Evolutionary conservation across 345 rosid genomes (phyloP).

Genomic region (Anastatica hierochuntica): DNA sequence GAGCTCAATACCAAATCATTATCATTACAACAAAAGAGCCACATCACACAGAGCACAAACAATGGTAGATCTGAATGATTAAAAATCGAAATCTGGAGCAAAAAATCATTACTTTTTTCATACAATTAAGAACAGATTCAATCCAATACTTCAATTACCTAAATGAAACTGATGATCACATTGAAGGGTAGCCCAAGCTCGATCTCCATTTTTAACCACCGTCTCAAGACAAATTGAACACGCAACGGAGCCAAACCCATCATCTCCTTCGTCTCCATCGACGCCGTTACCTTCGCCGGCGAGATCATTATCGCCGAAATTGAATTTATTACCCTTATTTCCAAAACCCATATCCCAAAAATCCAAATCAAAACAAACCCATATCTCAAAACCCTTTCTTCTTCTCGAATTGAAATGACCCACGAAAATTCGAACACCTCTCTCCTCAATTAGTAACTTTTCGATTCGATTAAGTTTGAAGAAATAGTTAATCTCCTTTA

Average conservation of each 20-base stretch:
- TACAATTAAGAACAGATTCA: neutral
- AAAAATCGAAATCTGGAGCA: too few species aligned
- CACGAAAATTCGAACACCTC: neutral
- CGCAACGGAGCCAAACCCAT: constrained; percentile 48
- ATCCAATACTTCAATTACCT: constrained; percentile 32
- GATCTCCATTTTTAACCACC: constrained; percentile 68
- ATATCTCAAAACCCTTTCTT: constrained; percentile 25
- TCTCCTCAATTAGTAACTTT: neutral
- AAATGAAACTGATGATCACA: constrained; percentile 91
- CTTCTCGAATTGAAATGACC: too few species aligned
- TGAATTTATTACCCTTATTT: too few species aligned
- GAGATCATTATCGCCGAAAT: constrained; percentile 33
- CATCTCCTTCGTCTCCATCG: constrained; percentile 34
- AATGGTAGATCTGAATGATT: constrained; percentile 6
- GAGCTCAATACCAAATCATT: neutral
- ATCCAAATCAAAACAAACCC: constrained; percentile 15
- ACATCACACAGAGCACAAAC: neutral
- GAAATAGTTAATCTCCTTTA: neutral
- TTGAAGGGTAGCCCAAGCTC: constrained; percentile 96
- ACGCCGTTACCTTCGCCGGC: constrained; percentile 46
- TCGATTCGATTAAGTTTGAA: neutral
- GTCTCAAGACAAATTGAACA: constrained; percentile 96
- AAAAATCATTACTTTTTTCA: neutral
- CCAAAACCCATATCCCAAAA: constrained; percentile 66
- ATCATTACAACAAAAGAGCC: neutral